These are phyloP conservation scores for Trapa bicornis DNA, from an alignment of 345 rosid genomes.

Conservation along the genomic window DNA sequence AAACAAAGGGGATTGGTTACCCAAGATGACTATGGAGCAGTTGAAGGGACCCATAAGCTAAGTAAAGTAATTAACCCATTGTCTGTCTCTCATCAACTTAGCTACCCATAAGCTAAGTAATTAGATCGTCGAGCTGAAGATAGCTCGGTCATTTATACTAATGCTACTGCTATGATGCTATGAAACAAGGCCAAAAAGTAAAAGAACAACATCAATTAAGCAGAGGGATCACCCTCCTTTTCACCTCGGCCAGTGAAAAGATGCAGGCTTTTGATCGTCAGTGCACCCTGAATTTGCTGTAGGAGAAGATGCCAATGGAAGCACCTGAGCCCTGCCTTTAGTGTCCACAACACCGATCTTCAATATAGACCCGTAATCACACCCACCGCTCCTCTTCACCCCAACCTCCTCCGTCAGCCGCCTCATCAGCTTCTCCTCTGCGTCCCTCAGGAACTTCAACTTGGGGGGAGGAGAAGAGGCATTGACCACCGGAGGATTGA, in stretches of 20 bases:
- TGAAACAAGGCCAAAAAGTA: background rate
- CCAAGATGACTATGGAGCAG: no score
- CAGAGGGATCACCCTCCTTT: background rate
- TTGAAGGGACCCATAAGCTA: no score
- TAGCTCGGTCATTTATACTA: background rate
- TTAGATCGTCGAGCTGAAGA: background rate
- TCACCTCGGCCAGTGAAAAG: background rate
- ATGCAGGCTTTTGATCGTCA: background rate
- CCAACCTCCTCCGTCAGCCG: constrained; percentile 50
- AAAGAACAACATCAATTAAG: background rate
- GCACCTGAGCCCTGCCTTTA: constrained; percentile 24
- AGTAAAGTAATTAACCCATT: background rate
- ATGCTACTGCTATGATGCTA: background rate
- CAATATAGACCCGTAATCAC: constrained; percentile 2
- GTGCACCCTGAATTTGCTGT: constrained; percentile 22
- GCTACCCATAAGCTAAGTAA: background rate
- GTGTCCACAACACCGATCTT: background rate
- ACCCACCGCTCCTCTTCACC: constrained; percentile 19
- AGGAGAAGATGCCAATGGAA: constrained; percentile 50
- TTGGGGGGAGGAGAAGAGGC: constrained; percentile 78
- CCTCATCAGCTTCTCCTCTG: constrained; percentile 61
- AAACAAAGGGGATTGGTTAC: background rate
- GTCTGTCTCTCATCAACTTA: background rate
- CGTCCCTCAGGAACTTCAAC: constrained; percentile 87
- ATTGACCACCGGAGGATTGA: constrained; percentile 25